Evolutionary conservation across 1,284 basidiomycete species (phyloP).

Genomic region (Agroathelia rolfsii): DNA sequence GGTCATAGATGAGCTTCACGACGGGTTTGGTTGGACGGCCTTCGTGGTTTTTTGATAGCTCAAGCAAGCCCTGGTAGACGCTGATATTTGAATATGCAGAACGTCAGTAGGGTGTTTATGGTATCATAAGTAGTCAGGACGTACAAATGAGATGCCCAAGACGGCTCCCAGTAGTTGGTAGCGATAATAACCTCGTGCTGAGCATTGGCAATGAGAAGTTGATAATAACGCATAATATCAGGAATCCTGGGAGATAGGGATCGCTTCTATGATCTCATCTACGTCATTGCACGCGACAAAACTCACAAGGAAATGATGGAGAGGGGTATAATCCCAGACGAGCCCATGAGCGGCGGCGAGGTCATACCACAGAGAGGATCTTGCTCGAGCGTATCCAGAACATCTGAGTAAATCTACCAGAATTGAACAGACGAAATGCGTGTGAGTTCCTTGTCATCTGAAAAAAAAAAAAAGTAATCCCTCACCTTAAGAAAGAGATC

Average conservation of each 20-base stretch:
- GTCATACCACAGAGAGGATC: slow-evolving; percentile 43
- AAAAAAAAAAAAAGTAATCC: slow-evolving; percentile 1
- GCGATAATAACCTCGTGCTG: slow-evolving; percentile 52
- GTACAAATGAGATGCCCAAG: too few relatives aligned
- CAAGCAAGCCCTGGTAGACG: slow-evolving; percentile 42
- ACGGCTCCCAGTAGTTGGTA: slow-evolving; percentile 49
- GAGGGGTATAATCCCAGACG: slow-evolving; percentile 47
- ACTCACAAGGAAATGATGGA: slow-evolving; percentile 34
- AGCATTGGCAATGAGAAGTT: slow-evolving; percentile 45
- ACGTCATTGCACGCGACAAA: not conserved
- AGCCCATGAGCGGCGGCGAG: slow-evolving; percentile 46
- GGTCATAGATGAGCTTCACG: slow-evolving; percentile 58
- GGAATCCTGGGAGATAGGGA: slow-evolving; percentile 32
- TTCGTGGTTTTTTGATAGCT: slow-evolving; percentile 41
- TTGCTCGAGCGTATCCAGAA: slow-evolving; percentile 38
- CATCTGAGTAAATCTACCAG: slow-evolving; percentile 46
- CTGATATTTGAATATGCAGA: slow-evolving; percentile 40
- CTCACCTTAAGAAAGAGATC: slow-evolving; percentile 37
- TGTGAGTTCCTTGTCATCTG: too few relatives aligned
- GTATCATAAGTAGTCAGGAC: too few relatives aligned
- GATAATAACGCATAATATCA: slow-evolving; percentile 53
- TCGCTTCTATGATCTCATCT: not conserved
- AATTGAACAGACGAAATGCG: not conserved
- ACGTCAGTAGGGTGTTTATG: too few relatives aligned
- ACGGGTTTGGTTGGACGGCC: slow-evolving; percentile 40